phyloP scores from a whole-genome alignment of 257 asterid genomes.

The Thymus quinquecostatus region DNA sequence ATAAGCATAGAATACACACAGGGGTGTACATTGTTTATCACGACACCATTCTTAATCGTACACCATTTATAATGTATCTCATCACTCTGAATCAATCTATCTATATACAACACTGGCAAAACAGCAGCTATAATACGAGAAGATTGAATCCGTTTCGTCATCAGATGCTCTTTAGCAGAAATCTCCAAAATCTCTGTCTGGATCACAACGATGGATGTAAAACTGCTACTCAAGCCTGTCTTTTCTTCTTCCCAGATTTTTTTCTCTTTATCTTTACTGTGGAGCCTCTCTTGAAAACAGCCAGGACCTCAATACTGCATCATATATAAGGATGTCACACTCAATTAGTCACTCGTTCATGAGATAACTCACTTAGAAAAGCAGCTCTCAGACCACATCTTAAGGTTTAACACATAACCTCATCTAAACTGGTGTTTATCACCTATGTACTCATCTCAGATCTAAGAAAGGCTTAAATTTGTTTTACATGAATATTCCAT shows the following conservation, averaged over 20 bases:
- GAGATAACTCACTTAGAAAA: slow-evolving; percentile 20
- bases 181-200: slow-evolving; percentile 9
- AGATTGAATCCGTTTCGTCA: slow-evolving; percentile 15
- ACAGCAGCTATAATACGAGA: slow-evolving; percentile 14
- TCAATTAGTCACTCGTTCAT: slow-evolving; percentile 20
- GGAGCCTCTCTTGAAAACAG: slow-evolving; percentile 75
- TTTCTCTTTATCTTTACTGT: slow-evolving; percentile 51
- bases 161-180: slow-evolving; percentile 21
- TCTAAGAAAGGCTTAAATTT: background rate
- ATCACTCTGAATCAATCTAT: slow-evolving; percentile 30
- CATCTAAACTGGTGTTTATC: background rate
- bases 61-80: slow-evolving; percentile 29
- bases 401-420: background rate
- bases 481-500: background rate
- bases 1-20: slow-evolving; percentile 28
- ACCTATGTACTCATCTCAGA: background rate
- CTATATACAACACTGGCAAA: slow-evolving; percentile 30
- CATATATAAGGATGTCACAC: slow-evolving; percentile 28
- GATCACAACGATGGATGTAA: slow-evolving; percentile 22
- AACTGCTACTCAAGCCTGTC: slow-evolving; percentile 36
- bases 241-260: slow-evolving; percentile 66
- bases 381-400: slow-evolving; percentile 9
- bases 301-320: slow-evolving; percentile 88
- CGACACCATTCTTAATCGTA: slow-evolving; percentile 18
- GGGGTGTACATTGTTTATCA: slow-evolving; percentile 33